Evolutionary conservation across 495 filamentous ascomycete genomes (phyloP).

Genomic region (Hypoxylon rickii): DNA sequence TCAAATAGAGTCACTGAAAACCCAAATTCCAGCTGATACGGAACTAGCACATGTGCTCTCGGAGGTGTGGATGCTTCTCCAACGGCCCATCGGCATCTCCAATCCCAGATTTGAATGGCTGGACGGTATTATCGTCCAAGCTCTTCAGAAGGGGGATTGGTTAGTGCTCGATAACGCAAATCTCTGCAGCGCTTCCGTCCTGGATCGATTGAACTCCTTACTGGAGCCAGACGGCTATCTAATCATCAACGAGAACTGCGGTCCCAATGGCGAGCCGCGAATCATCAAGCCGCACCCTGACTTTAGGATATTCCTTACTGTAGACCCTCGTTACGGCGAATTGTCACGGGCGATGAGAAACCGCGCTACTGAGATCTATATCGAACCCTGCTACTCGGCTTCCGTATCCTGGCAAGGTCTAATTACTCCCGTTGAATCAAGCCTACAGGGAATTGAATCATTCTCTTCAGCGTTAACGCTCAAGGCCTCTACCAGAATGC

Average conservation of each 20-base stretch:
- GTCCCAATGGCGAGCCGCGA: constrained; percentile 77
- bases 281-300: constrained; percentile 80
- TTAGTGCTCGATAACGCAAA: constrained; percentile 97
- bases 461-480: constrained; percentile 19
- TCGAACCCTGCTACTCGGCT: constrained; percentile 49
- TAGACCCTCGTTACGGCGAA: constrained; percentile 92
- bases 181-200: constrained; percentile 88
- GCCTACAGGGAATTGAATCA: constrained; percentile 44
- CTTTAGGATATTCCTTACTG: constrained; percentile 92
- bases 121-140: constrained; percentile 86
- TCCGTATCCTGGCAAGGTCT: constrained; percentile 23
- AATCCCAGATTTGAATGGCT: constrained; percentile 92
- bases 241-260: constrained; percentile 89
- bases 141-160: constrained; percentile 86
- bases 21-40: constrained; percentile 30
- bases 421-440: constrained; percentile 50
- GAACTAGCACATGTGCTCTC: constrained; percentile 38
- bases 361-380: constrained; percentile 85
- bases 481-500: constrained; percentile 13
- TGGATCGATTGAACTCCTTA: constrained; percentile 92
- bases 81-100: constrained; percentile 55
- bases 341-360: constrained; percentile 97
- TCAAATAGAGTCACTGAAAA: constrained; percentile 38
- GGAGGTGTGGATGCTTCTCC: constrained; percentile 43
- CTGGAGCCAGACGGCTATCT: constrained; percentile 88